Percentiles rank a stretch among this genome's conserved stretches.
Conservation (phyloP, 2,329 filamentous ascomycete species). For the Byssoonygena ceratinophila region DNA sequence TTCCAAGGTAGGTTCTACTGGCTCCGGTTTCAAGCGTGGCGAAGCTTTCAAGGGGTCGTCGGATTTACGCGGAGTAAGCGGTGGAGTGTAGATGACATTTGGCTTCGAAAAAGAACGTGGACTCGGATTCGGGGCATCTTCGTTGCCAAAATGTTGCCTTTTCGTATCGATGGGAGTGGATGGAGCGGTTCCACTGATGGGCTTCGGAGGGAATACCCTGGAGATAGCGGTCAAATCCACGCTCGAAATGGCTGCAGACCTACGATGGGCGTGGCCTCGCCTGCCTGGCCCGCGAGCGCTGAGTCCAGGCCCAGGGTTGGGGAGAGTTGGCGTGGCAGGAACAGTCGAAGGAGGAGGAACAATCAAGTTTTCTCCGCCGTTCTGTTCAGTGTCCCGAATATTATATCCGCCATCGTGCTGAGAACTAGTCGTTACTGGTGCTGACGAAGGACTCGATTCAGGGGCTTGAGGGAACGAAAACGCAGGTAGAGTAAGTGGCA, state of each 20-base stretch:
- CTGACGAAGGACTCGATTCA: slow-evolving; percentile 18
- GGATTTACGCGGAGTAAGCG: slow-evolving; percentile 26
- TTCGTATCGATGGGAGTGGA: slow-evolving; percentile 37
- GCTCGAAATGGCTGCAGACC: slow-evolving; percentile 67
- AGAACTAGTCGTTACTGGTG: not conserved
- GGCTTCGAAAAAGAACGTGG: slow-evolving; percentile 28
- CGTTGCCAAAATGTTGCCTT: slow-evolving; percentile 22
- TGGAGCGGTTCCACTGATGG: slow-evolving; percentile 51
- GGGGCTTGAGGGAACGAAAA: slow-evolving; percentile 31
- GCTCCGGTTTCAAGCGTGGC: slow-evolving; percentile 11
- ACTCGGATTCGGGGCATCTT: slow-evolving; percentile 25
- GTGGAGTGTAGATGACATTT: slow-evolving; percentile 23
- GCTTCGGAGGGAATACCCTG: slow-evolving; percentile 33
- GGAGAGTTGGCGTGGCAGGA: slow-evolving; percentile 19
- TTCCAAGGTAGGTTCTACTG: slow-evolving; percentile 35
- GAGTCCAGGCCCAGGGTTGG: slow-evolving; percentile 28
- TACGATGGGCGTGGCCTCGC: slow-evolving; percentile 66
- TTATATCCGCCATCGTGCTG: not conserved
- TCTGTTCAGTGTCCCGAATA: slow-evolving; percentile 39
- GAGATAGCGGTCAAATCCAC: slow-evolving; percentile 59
- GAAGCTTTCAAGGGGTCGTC: slow-evolving; percentile 3
- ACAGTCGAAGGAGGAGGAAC: slow-evolving; percentile 40
- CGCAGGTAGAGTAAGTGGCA: slow-evolving; percentile 27
- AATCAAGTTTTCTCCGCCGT: slow-evolving; percentile 35
- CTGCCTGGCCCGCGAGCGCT: slow-evolving; percentile 43